A percentile compares a stretch with the other conserved stretches of the same genome.
phyloP scores from a whole-genome alignment of 2,329 filamentous ascomycete species.

The Fusarium haematococcum region DNA sequence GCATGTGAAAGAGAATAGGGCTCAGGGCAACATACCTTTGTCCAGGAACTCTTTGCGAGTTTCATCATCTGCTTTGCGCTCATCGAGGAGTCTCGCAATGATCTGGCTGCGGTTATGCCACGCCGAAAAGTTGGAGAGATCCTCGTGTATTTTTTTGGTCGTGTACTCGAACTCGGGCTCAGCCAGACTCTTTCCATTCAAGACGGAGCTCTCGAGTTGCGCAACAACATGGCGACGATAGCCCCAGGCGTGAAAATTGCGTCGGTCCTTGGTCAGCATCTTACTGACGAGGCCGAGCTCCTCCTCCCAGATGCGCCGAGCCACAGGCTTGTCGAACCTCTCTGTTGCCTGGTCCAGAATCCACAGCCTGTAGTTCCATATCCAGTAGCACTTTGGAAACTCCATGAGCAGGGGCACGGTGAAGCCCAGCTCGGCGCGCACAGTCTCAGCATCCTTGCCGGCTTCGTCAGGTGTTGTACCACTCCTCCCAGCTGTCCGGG shows the following conservation, averaged over 20 bases:
- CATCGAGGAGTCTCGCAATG: constrained; percentile 79
- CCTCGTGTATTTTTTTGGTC: constrained; percentile 84
- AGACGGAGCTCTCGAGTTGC: constrained; percentile 73
- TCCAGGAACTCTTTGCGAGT: constrained; percentile 78
- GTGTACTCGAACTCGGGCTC: constrained; percentile 91
- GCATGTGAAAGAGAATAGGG: background rate
- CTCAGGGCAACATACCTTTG: constrained; percentile 62
- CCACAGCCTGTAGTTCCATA: constrained; percentile 97
- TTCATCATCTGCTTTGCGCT: constrained; percentile 72
- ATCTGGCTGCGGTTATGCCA: constrained; percentile 93
- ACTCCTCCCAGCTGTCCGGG: constrained; percentile 64
- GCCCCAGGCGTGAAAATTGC: constrained; percentile 97
- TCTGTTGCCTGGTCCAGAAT: constrained; percentile 78
- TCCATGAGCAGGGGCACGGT: constrained; percentile 85
- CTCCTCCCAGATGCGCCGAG: constrained; percentile 80
- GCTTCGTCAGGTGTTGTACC: constrained; percentile 62
- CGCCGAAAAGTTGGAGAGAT: constrained; percentile 95
- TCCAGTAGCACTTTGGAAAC: constrained; percentile 98
- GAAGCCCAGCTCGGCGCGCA: constrained; percentile 82
- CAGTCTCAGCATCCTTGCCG: constrained; percentile 57
- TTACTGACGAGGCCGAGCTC: constrained; percentile 87
- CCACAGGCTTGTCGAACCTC: constrained; percentile 66
- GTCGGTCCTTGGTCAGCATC: constrained; percentile 86
- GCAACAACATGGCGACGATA: constrained; percentile 85
- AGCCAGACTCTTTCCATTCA: constrained; percentile 72